Evolutionary conservation across 441 rosid species (phyloP), one percentile per base, ranked within the genome.

Genomic region (Manihot esculenta): DNA sequence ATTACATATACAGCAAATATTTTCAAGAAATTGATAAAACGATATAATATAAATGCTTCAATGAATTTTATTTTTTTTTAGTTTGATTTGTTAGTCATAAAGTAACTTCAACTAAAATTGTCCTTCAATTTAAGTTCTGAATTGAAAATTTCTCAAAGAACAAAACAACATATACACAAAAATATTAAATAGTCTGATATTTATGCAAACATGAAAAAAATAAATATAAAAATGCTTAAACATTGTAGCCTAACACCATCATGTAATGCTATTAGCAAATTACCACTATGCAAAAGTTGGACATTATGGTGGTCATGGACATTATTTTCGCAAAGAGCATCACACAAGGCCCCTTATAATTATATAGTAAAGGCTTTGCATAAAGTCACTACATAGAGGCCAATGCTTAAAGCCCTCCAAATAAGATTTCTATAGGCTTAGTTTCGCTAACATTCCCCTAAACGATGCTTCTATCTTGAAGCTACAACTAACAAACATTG

Each of bases 331-430:
- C 14, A 21, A 64, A 14, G 1, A 62, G 27, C 50, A 20, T 62
- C 7, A 45, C 27, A 1, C n/a, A 21, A 44, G 21, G 15, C 55
- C 30, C 47, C n/a, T 62, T 42, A 35, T 42, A 62, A 42, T 62
- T 21, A 35, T 42, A 62, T 21, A 20, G 30, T 13, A 27, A 58
- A 6, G 62, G 20, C 38, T 27, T 27, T 58, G 26, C n/a, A 58
- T 35, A 61, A 61, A 30, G 26, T 15, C 24, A 61, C 2, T 17
- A 35, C 30, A 21, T 17, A 3, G 47, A 14, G 54, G 21, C 21
- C 35, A 26, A 47, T 24, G 48, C 55, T 64, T 47, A 64, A 47
- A 63, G 55, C 68, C 68, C 21, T 21, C 21, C 17, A 64, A 53
- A 24, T 7, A 26, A 47, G 35, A 15, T 24, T 64, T 26, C 14